Conservation (phyloP, 495 filamentous ascomycete species). For the Penicillium roqueforti region DNA sequence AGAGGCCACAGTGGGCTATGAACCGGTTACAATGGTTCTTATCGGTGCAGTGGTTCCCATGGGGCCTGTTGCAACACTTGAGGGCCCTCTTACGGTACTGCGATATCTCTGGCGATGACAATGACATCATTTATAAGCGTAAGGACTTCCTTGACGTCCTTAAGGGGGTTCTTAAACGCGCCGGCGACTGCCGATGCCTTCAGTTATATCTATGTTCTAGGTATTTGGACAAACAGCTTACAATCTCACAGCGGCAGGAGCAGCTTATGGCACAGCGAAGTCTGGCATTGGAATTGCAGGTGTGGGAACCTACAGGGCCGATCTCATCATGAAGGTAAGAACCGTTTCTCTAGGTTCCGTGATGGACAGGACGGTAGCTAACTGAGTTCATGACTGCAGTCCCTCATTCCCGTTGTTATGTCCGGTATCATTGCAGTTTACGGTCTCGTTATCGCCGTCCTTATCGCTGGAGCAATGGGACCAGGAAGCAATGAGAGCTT, state of each 20-base stretch:
- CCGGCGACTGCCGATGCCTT: no score
- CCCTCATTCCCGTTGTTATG: constrained; percentile 96
- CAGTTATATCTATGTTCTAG: constrained; percentile 12
- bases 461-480: constrained; percentile 80
- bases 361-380: constrained; percentile 11
- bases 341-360: background rate
- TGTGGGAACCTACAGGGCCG: constrained; percentile 85
- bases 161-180: no score
- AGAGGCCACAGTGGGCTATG: no score
- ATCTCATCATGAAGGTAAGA: constrained; percentile 95
- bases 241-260: constrained; percentile 66
- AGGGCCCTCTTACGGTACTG: no score
- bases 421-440: constrained; percentile 99
- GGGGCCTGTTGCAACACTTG: no score
- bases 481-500: constrained; percentile 71
- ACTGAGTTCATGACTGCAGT: constrained; percentile 45
- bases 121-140: no score
- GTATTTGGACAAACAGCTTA: constrained; percentile 16
- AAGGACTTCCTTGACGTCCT: no score
- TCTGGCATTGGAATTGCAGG: constrained; percentile 95
- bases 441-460: constrained; percentile 89
- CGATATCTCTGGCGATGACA: no score
- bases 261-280: constrained; percentile 96
- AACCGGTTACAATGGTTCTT: no score
- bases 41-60: no score